Conservation (phyloP, 73 alveolate genomes). For the Stentor coeruleus region DNA sequence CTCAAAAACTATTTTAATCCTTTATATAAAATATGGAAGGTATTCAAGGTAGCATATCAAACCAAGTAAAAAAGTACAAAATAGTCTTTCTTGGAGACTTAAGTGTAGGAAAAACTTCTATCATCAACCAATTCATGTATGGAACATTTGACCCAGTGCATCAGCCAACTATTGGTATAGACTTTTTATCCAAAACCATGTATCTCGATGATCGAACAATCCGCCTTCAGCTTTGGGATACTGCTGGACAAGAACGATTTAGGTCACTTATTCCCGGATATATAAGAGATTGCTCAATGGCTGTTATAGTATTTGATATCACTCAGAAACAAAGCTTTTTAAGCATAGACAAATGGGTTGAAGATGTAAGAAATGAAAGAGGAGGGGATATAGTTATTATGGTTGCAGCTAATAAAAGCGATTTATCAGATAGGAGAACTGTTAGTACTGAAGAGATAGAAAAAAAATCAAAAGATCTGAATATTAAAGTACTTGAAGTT, state of each 20-base stretch:
- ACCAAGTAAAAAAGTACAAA: background rate
- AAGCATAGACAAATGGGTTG: too few relatives aligned
- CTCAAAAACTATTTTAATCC: too few relatives aligned
- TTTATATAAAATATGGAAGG: too few relatives aligned
- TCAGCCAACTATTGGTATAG: background rate
- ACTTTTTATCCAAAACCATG: background rate
- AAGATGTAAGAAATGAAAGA: too few relatives aligned
- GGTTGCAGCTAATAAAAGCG: conserved; percentile 91
- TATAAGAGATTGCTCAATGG: conserved; percentile 53
- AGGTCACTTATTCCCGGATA: conserved; percentile 53
- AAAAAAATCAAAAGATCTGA: conserved; percentile 68
- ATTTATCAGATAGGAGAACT: conserved; percentile 58
- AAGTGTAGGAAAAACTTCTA: background rate
- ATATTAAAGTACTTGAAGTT: conserved; percentile 63
- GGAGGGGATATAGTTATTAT: conserved; percentile 74
- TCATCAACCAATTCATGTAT: background rate
- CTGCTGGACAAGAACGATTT: conserved; percentile 29
- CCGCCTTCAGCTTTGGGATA: background rate
- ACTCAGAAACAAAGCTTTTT: conserved; percentile 69
- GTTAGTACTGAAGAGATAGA: conserved; percentile 73
- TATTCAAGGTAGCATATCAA: too few relatives aligned
- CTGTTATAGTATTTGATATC: conserved; percentile 33
- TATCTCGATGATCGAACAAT: background rate
- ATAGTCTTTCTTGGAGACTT: background rate
- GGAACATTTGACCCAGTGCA: background rate